phyloP scores from a whole-genome alignment of 2,329 filamentous ascomycete genomes.

The Hypoxylon sp. region DNA sequence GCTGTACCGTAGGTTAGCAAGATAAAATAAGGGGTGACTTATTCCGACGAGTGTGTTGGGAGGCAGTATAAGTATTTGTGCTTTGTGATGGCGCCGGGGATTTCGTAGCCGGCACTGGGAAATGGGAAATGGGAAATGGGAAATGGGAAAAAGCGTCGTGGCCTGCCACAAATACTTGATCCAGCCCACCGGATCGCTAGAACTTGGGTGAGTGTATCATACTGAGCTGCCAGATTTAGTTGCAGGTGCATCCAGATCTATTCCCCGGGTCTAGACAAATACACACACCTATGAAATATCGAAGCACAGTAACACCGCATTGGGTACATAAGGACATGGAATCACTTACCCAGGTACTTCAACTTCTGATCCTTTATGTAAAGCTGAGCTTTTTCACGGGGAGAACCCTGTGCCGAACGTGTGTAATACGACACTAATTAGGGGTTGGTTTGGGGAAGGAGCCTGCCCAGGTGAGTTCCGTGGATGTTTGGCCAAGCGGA shows the following conservation, averaged over 20 bases:
- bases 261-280: slow-evolving; percentile 11
- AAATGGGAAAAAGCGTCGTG: slow-evolving; percentile 16
- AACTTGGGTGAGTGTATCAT: slow-evolving; percentile 17
- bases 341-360: background rate
- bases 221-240: slow-evolving; percentile 37
- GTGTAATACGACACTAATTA: slow-evolving; percentile 12
- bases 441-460: background rate
- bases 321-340: background rate
- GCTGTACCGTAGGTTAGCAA: background rate
- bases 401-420: slow-evolving; percentile 12
- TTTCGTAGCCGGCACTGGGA: slow-evolving; percentile 6
- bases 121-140: background rate
- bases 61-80: background rate
- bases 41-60: background rate
- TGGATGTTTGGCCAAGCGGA: background rate
- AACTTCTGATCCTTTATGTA: background rate
- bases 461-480: background rate
- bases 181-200: slow-evolving; percentile 27
- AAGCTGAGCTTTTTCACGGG: slow-evolving; percentile 1
- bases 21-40: background rate
- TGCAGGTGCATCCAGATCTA: slow-evolving; percentile 34
- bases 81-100: slow-evolving; percentile 8
- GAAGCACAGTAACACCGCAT: slow-evolving; percentile 28
- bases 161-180: slow-evolving; percentile 24
- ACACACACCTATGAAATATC: slow-evolving; percentile 7